Evolutionary conservation across 2,329 filamentous ascomycete species (phyloP).

Genomic region (Talaromyces sp.): DNA sequence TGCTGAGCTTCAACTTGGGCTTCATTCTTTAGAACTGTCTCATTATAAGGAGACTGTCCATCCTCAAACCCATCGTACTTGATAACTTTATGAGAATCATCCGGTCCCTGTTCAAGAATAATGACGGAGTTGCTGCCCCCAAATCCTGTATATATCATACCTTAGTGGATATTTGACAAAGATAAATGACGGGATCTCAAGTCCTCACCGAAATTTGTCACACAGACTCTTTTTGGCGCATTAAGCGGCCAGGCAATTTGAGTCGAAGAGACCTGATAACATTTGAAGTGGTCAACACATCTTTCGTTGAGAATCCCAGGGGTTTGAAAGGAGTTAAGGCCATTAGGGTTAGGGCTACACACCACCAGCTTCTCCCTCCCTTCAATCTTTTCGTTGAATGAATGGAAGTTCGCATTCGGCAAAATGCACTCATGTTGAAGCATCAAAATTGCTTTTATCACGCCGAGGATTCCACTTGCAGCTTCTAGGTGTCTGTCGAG

Average conservation of each 20-base stretch:
- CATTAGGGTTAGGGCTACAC: too few relatives aligned
- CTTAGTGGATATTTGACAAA: too few relatives aligned
- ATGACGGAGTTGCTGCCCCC: slow-evolving; percentile 18
- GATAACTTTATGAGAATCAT: too few relatives aligned
- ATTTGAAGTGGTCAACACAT: too few relatives aligned
- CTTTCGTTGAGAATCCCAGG: too few relatives aligned
- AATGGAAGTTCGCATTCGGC: slow-evolving; percentile 24
- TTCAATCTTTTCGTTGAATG: slow-evolving; percentile 22
- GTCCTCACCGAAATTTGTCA: neutral
- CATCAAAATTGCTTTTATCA: slow-evolving; percentile 23
- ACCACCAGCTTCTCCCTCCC: slow-evolving; percentile 4
- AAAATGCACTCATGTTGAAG: slow-evolving; percentile 28
- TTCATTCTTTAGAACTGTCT: slow-evolving; percentile 24
- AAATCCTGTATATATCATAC: neutral
- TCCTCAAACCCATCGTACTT: too few relatives aligned
- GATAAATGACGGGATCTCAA: too few relatives aligned
- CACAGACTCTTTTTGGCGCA: neutral
- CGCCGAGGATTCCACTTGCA: slow-evolving; percentile 23
- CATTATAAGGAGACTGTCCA: neutral
- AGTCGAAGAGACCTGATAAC: too few relatives aligned
- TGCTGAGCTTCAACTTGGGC: too few relatives aligned
- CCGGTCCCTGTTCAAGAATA: neutral
- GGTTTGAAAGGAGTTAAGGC: too few relatives aligned
- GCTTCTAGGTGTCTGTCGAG: slow-evolving; percentile 31
- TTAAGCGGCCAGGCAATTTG: neutral